A percentile compares a stretch with the other conserved stretches of the same genome.
These are phyloP conservation scores for Telopea speciosissima DNA, from an alignment of 177 flowering plant genomes.

Conservation along the genomic window DNA sequence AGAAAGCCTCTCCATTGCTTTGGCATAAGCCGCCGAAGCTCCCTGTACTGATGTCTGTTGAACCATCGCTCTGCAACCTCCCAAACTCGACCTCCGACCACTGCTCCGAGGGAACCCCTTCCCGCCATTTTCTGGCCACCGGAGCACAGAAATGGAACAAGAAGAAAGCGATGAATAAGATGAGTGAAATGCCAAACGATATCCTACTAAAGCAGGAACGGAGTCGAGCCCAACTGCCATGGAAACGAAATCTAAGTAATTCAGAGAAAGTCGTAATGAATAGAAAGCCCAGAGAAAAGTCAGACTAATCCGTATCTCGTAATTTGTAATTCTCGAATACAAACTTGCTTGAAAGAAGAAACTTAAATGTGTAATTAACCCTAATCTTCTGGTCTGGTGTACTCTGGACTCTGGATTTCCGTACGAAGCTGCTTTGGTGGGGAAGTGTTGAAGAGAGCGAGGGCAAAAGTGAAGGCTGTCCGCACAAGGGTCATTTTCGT, in stretches of 20 bases:
- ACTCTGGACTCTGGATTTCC: too few species aligned
- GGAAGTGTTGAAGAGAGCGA: too few species aligned
- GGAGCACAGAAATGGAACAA: background rate
- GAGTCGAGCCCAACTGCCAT: background rate
- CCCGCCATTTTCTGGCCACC: slow-evolving; percentile 4
- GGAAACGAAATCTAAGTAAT: background rate
- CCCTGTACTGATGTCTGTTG: slow-evolving; percentile 54
- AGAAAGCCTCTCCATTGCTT: slow-evolving; percentile 87
- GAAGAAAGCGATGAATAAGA: background rate
- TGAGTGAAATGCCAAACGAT: background rate
- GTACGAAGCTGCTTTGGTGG: too few species aligned
- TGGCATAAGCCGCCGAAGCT: slow-evolving; percentile 74
- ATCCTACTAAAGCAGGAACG: background rate
- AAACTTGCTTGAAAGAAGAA: background rate
- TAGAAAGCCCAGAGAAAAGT: too few species aligned
- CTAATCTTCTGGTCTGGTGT: too few species aligned
- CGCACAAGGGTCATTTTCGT: too few species aligned
- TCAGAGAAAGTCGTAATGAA: background rate
- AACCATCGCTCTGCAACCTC: slow-evolving; percentile 54
- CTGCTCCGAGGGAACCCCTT: background rate
- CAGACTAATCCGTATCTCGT: too few species aligned
- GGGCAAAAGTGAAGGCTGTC: too few species aligned
- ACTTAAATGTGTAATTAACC: too few species aligned
- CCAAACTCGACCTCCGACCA: slow-evolving; percentile 9
- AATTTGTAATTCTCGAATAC: background rate